These are phyloP conservation scores for Dillenia suffruticosa DNA, from an alignment of 164 flowering plant species.

Conservation along the genomic window DNA sequence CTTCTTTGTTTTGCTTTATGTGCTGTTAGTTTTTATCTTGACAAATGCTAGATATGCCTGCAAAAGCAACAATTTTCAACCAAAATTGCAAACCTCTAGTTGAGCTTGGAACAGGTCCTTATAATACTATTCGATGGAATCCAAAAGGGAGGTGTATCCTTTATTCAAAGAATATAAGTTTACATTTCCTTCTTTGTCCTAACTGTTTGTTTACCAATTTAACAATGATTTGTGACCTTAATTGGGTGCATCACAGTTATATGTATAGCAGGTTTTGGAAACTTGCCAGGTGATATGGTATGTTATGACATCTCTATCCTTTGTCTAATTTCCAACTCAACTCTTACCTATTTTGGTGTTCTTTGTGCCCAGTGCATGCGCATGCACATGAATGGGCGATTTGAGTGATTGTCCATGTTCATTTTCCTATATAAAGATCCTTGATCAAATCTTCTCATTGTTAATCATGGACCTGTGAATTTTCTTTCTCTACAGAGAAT, in stretches of 20 bases:
- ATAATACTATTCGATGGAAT: conserved; percentile 94
- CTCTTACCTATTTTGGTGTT: no score
- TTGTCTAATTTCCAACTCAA: not conserved
- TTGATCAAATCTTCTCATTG: no score
- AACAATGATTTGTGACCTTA: conserved; percentile 40
- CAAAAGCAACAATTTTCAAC: conserved; percentile 86
- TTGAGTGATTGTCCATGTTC: no score
- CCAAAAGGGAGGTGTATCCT: conserved; percentile 98
- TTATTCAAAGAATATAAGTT: conserved; percentile 2
- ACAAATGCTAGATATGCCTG: conserved; percentile 83
- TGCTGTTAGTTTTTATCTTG: conserved; percentile 30
- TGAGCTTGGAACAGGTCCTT: conserved; percentile 93
- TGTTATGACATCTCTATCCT: conserved; percentile 9
- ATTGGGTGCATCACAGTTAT: conserved; percentile 50
- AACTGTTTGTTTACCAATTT: conserved; percentile 1
- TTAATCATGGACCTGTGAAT: no score
- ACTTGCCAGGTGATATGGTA: conserved; percentile 99
- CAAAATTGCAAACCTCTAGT: conserved; percentile 86
- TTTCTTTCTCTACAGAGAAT: no score
- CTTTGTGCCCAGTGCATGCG: no score
- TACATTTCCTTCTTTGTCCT: not conserved
- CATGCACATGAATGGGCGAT: no score
- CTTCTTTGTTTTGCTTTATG: not conserved
- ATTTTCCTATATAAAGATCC: no score
- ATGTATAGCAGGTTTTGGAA: conserved; percentile 97